phyloP scores from a whole-genome alignment of 495 filamentous ascomycete species.

The Parathielavia hyrcaniae region DNA sequence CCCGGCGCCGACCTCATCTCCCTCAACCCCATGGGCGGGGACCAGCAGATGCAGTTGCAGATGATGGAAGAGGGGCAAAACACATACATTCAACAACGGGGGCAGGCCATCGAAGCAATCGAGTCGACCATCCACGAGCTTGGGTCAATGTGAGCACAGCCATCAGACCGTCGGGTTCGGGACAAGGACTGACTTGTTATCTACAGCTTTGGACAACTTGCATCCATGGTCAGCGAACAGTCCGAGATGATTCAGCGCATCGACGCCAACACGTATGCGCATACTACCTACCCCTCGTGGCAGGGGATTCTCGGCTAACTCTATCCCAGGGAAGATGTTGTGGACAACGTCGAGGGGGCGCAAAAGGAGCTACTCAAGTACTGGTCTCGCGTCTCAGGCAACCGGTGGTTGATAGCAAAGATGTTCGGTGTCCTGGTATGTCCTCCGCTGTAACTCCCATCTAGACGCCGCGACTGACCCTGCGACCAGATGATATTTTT shows the following conservation, averaged over 20 bases:
- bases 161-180: not conserved
- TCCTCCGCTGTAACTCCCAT: conserved; percentile 33
- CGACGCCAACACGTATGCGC: conserved; percentile 72
- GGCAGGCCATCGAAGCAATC: conserved; percentile 94
- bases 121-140: conserved; percentile 92
- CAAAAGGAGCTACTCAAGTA: conserved; percentile 94
- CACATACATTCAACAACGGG: conserved; percentile 84
- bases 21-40: conserved; percentile 70
- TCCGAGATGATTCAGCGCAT: conserved; percentile 90
- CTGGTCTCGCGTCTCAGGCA: conserved; percentile 87
- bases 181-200: not conserved
- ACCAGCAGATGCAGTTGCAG: conserved; percentile 81
- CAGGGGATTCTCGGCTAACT: conserved; percentile 8
- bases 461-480: not conserved
- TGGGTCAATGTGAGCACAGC: conserved; percentile 58
- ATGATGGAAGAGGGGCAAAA: conserved; percentile 95
- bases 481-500: conserved; percentile 28
- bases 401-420: conserved; percentile 95
- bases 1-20: conserved; percentile 68
- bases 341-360: conserved; percentile 93
- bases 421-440: conserved; percentile 87
- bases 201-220: conserved; percentile 75
- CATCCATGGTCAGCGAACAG: conserved; percentile 95
- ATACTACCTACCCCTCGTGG: not conserved
- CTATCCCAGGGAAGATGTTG: conserved; percentile 63